Percentiles rank a stretch among this genome's conserved stretches.
These are phyloP conservation scores for Boletellus ananas DNA, from an alignment of 768 basidiomycete genomes.

Conservation along the genomic window DNA sequence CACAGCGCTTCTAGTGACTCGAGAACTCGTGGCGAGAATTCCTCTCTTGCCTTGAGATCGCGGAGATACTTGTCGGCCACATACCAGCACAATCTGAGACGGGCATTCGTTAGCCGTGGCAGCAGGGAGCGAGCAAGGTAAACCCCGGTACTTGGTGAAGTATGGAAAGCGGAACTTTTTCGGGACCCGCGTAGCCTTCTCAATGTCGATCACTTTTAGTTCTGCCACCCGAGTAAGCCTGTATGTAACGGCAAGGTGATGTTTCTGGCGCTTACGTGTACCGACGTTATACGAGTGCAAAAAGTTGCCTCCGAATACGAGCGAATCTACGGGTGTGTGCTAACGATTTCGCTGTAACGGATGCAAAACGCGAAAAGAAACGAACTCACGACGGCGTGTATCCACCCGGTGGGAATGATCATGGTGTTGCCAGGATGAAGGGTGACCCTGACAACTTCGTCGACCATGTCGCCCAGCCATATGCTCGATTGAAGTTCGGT, in stretches of 20 bases:
- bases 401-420: slow-evolving; percentile 97
- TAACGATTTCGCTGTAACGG: slow-evolving; percentile 29
- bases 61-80: slow-evolving; percentile 77
- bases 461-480: slow-evolving; percentile 92
- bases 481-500: slow-evolving; percentile 81
- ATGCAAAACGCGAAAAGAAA: not conserved
- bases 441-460: slow-evolving; percentile 85
- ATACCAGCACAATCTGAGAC: slow-evolving; percentile 80
- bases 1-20: slow-evolving; percentile 68
- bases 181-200: slow-evolving; percentile 88
- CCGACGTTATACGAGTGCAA: slow-evolving; percentile 87
- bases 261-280: slow-evolving; percentile 57
- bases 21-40: slow-evolving; percentile 57
- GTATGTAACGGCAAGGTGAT: not conserved
- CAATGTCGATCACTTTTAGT: slow-evolving; percentile 84
- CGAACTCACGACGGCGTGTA: slow-evolving; percentile 85
- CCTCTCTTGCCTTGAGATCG: slow-evolving; percentile 59
- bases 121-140: slow-evolving; percentile 13
- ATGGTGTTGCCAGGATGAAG: slow-evolving; percentile 77
- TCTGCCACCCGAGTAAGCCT: slow-evolving; percentile 45
- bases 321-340: slow-evolving; percentile 88
- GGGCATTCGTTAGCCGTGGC: slow-evolving; percentile 2
- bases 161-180: slow-evolving; percentile 87
- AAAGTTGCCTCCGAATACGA: slow-evolving; percentile 98
- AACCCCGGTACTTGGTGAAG: slow-evolving; percentile 58